phyloP scores from a whole-genome alignment of 2,329 filamentous ascomycete species.

The Arthrocladium fulminans region DNA sequence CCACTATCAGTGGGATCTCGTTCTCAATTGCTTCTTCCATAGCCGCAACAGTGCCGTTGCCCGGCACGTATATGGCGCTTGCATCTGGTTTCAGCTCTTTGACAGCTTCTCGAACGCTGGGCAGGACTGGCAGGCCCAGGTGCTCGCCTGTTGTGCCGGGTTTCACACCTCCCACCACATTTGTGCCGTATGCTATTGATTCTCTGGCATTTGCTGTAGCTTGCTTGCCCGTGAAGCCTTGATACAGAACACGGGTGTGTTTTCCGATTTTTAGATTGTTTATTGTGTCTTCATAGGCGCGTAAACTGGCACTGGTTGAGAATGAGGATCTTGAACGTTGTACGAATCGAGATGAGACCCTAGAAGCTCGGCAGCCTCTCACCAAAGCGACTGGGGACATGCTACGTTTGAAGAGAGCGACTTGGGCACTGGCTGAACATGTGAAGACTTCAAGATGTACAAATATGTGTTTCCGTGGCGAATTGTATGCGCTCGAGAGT shows the following conservation, averaged over 20 bases:
- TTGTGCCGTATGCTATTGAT: slow-evolving; percentile 68
- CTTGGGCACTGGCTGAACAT: background rate
- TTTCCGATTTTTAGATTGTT: slow-evolving; percentile 57
- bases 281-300: slow-evolving; percentile 51
- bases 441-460: background rate
- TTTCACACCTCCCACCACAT: slow-evolving; percentile 69
- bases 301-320: slow-evolving; percentile 13
- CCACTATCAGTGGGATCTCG: slow-evolving; percentile 67
- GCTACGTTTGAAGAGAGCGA: background rate
- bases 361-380: slow-evolving; percentile 14
- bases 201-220: slow-evolving; percentile 69
- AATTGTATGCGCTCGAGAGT: background rate
- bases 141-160: slow-evolving; percentile 63
- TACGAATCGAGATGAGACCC: background rate
- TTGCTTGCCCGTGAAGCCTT: slow-evolving; percentile 59
- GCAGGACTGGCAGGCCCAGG: slow-evolving; percentile 62
- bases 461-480: no score
- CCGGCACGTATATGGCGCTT: slow-evolving; percentile 70
- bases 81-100: slow-evolving; percentile 64
- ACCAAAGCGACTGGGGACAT: slow-evolving; percentile 12
- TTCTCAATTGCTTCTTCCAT: slow-evolving; percentile 75
- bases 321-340: slow-evolving; percentile 13
- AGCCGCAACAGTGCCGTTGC: slow-evolving; percentile 60
- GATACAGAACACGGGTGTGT: slow-evolving; percentile 60
- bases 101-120: slow-evolving; percentile 60